These are phyloP conservation scores for Arabidopsis lyrata DNA, from an alignment of 441 rosid genomes.

Conservation along the genomic window DNA sequence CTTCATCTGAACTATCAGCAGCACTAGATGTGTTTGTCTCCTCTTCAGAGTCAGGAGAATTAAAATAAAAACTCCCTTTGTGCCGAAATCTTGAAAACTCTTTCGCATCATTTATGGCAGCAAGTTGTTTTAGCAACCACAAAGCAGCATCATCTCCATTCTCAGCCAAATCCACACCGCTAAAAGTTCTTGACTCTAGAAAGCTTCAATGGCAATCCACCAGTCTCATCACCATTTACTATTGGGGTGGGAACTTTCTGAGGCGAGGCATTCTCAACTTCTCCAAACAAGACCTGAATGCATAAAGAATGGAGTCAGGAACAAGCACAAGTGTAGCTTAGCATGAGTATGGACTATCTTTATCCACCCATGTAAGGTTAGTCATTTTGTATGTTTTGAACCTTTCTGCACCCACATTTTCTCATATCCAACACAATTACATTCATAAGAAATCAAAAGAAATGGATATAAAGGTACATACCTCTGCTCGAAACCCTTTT, in stretches of 20 bases:
- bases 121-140: slow-evolving; percentile 93
- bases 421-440: slow-evolving; percentile 21
- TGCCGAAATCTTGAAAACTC: slow-evolving; percentile 76
- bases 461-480: slow-evolving; percentile 39
- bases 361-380: slow-evolving; percentile 21
- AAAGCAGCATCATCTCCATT: slow-evolving; percentile 86
- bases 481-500: slow-evolving; percentile 96
- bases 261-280: slow-evolving; percentile 72
- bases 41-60: slow-evolving; percentile 92
- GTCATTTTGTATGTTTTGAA: slow-evolving; percentile 5
- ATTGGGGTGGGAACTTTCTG: slow-evolving; percentile 68
- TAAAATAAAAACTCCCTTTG: slow-evolving; percentile 64
- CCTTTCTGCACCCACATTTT: slow-evolving; percentile 22
- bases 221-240: slow-evolving; percentile 89
- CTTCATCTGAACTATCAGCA: slow-evolving; percentile 97
- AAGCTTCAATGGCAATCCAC: slow-evolving; percentile 97
- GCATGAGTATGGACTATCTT: slow-evolving; percentile 23
- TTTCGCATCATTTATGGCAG: slow-evolving; percentile 82
- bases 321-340: slow-evolving; percentile 20
- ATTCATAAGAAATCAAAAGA: slow-evolving; percentile 10
- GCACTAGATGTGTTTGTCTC: slow-evolving; percentile 88
- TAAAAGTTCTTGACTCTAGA: slow-evolving; percentile 96
- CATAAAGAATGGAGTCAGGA: slow-evolving; percentile 33
- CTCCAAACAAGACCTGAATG: slow-evolving; percentile 92
- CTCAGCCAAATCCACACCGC: slow-evolving; percentile 87